Conservation (phyloP, 2,329 filamentous ascomycete species). For the Aureobasidium melanogenum region DNA sequence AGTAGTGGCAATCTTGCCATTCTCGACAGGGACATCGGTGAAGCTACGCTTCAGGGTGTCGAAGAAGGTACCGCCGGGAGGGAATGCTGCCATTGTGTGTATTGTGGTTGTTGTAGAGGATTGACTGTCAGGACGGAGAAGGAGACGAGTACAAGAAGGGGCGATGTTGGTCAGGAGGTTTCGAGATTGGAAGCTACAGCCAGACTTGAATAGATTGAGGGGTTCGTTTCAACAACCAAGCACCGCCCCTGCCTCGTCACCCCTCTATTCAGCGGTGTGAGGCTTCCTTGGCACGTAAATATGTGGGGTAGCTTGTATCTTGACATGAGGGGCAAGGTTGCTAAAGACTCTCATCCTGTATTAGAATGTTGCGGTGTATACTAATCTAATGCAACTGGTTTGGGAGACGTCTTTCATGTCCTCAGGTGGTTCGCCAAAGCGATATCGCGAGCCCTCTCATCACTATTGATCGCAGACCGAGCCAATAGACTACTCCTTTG, state of each 20-base stretch:
- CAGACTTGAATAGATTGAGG: neutral
- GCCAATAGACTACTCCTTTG: neutral
- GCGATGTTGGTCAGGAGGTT: neutral
- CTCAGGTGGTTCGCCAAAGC: no score
- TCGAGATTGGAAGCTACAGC: neutral
- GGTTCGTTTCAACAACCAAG: neutral
- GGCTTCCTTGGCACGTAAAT: neutral
- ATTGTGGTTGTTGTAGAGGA: neutral
- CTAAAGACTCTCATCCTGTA: no score
- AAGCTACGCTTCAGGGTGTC: slow-evolving; percentile 79
- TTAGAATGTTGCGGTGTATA: neutral
- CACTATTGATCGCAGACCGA: neutral
- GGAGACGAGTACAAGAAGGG: neutral
- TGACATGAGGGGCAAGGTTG: neutral
- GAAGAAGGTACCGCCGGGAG: slow-evolving; percentile 70
- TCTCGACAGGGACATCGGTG: slow-evolving; percentile 67
- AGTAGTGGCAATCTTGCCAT: slow-evolving; percentile 64
- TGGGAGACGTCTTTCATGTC: neutral
- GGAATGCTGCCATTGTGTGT: slow-evolving; percentile 24
- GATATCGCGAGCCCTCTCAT: no score
- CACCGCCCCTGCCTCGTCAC: slow-evolving; percentile 6
- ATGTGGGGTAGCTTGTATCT: slow-evolving; percentile 3
- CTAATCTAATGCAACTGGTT: neutral
- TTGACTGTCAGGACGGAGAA: neutral
- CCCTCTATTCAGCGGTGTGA: slow-evolving; percentile 3